Percentiles rank a stretch among this genome's conserved stretches.
phyloP scores from a whole-genome alignment of 208 protist species.

The Trypanosoma caninum region DNA sequence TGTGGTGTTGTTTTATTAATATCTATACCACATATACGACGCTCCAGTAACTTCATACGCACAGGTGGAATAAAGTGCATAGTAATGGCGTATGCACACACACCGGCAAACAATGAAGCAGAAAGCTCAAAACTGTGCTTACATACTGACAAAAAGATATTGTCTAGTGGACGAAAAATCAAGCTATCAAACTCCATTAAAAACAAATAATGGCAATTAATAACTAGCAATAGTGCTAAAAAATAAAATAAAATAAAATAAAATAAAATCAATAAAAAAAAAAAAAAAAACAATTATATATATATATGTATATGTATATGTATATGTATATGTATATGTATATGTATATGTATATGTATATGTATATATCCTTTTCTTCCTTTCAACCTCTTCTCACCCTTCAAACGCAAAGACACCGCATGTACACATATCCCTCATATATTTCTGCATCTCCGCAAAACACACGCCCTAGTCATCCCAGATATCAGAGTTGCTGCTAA shows the following conservation, averaged over 20 bases:
- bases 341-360: not conserved
- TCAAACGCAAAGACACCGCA: not conserved
- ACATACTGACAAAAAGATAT: slow-evolving; percentile 26
- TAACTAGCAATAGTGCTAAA: slow-evolving; percentile 2
- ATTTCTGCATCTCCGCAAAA: not conserved
- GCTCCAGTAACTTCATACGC: slow-evolving; percentile 58
- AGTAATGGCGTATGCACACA: slow-evolving; percentile 61
- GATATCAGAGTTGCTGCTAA: slow-evolving; percentile 26
- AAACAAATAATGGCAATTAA: not conserved
- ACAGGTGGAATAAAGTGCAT: slow-evolving; percentile 61
- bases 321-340: not conserved
- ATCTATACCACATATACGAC: slow-evolving; percentile 93
- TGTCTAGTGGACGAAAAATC: not conserved
- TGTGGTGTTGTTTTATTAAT: slow-evolving; percentile 93
- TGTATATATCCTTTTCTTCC: not conserved
- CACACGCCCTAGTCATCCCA: slow-evolving; percentile 5
- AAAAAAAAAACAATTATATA: not conserved
- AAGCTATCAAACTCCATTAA: not conserved
- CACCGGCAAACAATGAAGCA: slow-evolving; percentile 40
- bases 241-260: not conserved
- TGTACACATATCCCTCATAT: not conserved
- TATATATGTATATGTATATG: not conserved
- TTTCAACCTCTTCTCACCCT: no score
- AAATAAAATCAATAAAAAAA: not conserved
- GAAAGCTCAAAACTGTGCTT: slow-evolving; percentile 43